Percentiles rank a stretch among this genome's conserved stretches.
Conservation (phyloP, 2,329 filamentous ascomycete genomes). For the Penicillium digitatum region DNA sequence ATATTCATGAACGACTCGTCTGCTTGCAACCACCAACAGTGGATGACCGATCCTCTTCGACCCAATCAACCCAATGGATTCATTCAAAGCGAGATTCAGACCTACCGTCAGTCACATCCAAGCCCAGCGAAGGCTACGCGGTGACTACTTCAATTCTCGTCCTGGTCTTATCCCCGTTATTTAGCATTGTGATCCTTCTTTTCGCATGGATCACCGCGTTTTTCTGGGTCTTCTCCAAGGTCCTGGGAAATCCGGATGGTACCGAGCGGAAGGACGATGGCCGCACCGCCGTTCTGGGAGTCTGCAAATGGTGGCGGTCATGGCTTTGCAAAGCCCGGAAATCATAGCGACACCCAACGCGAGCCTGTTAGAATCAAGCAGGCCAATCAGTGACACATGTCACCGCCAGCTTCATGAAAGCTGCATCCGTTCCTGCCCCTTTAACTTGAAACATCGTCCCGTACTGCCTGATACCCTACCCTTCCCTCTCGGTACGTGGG, state of each 20-base stretch:
- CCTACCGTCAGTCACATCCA: conserved; percentile 22
- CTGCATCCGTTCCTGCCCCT: background rate
- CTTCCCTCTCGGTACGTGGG: background rate
- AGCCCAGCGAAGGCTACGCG: conserved; percentile 36
- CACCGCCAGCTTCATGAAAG: background rate
- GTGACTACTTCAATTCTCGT: conserved; percentile 47
- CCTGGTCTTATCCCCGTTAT: conserved; percentile 53
- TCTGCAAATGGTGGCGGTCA: conserved; percentile 58
- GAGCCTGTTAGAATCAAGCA: background rate
- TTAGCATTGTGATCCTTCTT: conserved; percentile 55
- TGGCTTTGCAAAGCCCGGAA: conserved; percentile 47
- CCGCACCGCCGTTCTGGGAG: conserved; percentile 55
- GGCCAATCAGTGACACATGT: background rate
- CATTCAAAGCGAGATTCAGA: conserved; percentile 42
- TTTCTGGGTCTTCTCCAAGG: conserved; percentile 60
- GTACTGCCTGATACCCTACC: conserved; percentile 4
- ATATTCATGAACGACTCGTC: conserved; percentile 43
- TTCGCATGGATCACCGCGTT: conserved; percentile 57
- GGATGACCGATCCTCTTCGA: conserved; percentile 24
- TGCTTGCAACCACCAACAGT: conserved; percentile 22
- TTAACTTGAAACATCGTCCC: conserved; percentile 5
- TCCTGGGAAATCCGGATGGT: conserved; percentile 60
- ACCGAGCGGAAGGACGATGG: conserved; percentile 59
- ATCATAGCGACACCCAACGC: conserved; percentile 4
- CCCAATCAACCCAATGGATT: conserved; percentile 32